A percentile compares a stretch with the other conserved stretches of the same genome.
Evolutionary conservation across 768 basidiomycete species (phyloP).

Genomic region (Cytidiella melzeri): DNA sequence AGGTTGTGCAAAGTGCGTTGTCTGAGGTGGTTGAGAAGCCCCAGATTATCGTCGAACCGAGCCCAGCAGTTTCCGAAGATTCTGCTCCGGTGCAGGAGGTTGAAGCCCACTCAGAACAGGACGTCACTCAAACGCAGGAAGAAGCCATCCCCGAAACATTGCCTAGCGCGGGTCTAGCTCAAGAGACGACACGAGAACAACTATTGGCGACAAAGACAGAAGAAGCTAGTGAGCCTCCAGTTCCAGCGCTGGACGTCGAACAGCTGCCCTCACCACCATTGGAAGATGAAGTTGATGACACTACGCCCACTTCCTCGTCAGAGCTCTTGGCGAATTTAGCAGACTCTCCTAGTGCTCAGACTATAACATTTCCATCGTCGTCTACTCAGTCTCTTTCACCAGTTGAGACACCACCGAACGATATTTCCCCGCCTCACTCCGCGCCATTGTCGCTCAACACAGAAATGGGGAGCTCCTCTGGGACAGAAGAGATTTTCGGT

Average conservation of each 20-base stretch:
- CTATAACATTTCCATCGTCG: no score
- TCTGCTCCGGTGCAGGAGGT: no score
- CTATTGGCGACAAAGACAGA: neutral
- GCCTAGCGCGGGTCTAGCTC: neutral
- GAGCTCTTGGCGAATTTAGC: neutral
- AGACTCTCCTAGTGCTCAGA: neutral
- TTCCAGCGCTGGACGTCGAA: neutral
- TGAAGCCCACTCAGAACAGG: no score
- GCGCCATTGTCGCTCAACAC: neutral
- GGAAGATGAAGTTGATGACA: neutral
- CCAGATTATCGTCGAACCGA: neutral
- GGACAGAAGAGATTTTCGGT: conserved; percentile 5
- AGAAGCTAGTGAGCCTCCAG: neutral
- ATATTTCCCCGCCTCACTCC: neutral
- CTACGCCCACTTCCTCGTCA: neutral
- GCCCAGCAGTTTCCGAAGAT: neutral
- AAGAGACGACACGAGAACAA: neutral
- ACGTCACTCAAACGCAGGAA: no score
- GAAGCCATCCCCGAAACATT: neutral
- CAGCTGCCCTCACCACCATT: neutral
- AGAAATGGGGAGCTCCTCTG: conserved; percentile 1
- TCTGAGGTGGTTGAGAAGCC: neutral
- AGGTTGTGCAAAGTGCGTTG: neutral
- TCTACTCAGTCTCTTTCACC: neutral
- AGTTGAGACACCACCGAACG: no score